Conservation (phyloP, 306 rosid species). For the Mucuna pruriens region DNA sequence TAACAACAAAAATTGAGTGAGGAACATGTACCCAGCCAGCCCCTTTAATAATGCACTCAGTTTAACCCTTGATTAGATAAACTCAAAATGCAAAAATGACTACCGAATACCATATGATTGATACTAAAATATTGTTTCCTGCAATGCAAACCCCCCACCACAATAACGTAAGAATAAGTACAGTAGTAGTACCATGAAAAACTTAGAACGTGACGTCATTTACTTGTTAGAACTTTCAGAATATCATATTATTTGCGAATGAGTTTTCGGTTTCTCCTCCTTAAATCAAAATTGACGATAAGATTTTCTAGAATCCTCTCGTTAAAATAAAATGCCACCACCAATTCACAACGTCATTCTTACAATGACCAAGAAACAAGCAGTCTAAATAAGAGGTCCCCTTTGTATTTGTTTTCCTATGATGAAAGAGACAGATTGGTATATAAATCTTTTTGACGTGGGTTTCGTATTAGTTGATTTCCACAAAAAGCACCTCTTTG, state of each 20-base stretch:
- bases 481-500: neutral
- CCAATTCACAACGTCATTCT: slow-evolving; percentile 20
- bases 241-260: neutral
- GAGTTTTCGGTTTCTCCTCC: neutral
- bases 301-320: neutral
- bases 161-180: too few species aligned
- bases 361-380: neutral
- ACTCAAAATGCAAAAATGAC: neutral
- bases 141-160: neutral
- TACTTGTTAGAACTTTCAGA: neutral
- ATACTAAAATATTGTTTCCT: neutral
- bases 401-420: neutral
- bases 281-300: neutral
- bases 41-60: neutral
- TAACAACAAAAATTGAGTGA: too few species aligned
- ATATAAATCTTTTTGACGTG: neutral
- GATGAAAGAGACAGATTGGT: neutral
- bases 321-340: neutral
- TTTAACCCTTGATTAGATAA: neutral
- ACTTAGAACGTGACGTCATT: neutral
- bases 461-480: neutral
- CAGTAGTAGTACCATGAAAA: neutral
- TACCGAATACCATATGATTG: neutral
- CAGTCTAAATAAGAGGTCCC: neutral
- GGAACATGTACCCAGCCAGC: too few species aligned